Percentiles rank a stretch among this genome's conserved stretches.
phyloP scores from a whole-genome alignment of 2,329 filamentous ascomycete genomes.

The Aspergillus candidus region DNA sequence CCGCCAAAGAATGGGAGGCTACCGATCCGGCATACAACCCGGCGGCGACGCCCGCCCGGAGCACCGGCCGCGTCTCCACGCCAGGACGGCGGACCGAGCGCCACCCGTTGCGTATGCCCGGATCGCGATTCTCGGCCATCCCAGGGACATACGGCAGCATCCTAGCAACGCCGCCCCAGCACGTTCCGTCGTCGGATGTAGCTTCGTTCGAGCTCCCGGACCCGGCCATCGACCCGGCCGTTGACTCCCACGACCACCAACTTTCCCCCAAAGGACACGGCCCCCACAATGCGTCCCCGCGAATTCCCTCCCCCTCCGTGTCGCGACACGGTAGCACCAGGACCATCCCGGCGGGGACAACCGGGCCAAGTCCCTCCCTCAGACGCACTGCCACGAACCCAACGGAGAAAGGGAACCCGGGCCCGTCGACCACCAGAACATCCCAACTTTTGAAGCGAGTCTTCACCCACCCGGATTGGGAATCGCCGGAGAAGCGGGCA shows the following conservation, averaged over 20 bases:
- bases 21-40: conserved; percentile 10
- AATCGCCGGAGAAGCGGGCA: conserved; percentile 42
- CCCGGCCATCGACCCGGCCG: conserved; percentile 56
- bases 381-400: conserved; percentile 8
- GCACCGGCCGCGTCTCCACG: conserved; percentile 25
- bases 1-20: conserved; percentile 17
- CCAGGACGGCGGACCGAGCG: conserved; percentile 36
- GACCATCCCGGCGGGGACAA: conserved; percentile 2
- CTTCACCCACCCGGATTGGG: conserved; percentile 31
- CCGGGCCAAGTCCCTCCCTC: conserved; percentile 7
- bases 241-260: conserved; percentile 39
- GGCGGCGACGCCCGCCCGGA: conserved; percentile 9
- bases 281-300: conserved; percentile 13
- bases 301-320: conserved; percentile 22
- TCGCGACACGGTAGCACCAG: conserved; percentile 13
- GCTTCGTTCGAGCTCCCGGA: conserved; percentile 56
- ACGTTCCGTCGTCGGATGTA: conserved; percentile 30
- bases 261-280: conserved; percentile 12
- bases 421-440: conserved; percentile 17
- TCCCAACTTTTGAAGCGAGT: conserved; percentile 35
- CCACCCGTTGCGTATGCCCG: conserved; percentile 29
- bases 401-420: conserved; percentile 19
- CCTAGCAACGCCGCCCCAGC: conserved; percentile 47
- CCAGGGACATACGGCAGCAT: conserved; percentile 60
- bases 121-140: conserved; percentile 29